Conservation (phyloP, 768 basidiomycete species). For the Lactifluus rugatus region DNA sequence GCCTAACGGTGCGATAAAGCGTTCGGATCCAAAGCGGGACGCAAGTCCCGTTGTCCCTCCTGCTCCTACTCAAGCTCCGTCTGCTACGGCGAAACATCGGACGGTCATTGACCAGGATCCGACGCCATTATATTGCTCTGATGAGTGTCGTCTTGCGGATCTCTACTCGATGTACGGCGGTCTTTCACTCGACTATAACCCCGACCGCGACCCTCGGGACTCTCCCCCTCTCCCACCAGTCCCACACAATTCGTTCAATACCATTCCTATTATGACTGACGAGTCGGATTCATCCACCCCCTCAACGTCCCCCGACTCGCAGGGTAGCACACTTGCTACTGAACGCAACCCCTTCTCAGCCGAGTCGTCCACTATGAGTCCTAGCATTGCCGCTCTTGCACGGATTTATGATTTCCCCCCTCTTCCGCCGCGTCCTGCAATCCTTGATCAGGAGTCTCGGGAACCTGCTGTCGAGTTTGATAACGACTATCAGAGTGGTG, state of each 20-base stretch:
- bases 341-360: slow-evolving; percentile 15
- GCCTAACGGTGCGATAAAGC: slow-evolving; percentile 47
- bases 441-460: slow-evolving; percentile 26
- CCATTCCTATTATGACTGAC: slow-evolving; percentile 25
- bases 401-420: slow-evolving; percentile 40
- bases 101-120: slow-evolving; percentile 72
- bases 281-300: slow-evolving; percentile 24
- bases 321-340: slow-evolving; percentile 11
- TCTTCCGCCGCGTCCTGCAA: slow-evolving; percentile 43
- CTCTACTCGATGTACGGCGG: slow-evolving; percentile 30
- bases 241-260: slow-evolving; percentile 29
- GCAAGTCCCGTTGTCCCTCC: slow-evolving; percentile 17
- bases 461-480: slow-evolving; percentile 14
- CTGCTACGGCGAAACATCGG: slow-evolving; percentile 39
- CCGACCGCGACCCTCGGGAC: slow-evolving; percentile 31
- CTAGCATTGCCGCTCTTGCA: slow-evolving; percentile 29
- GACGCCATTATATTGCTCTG: slow-evolving; percentile 78
- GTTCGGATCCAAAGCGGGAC: slow-evolving; percentile 23
- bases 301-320: slow-evolving; percentile 20
- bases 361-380: slow-evolving; percentile 21
- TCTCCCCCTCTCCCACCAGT: slow-evolving; percentile 34
- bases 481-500: slow-evolving; percentile 44
- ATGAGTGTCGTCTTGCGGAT: slow-evolving; percentile 60
- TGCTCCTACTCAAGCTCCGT: slow-evolving; percentile 22
- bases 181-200: slow-evolving; percentile 40